Conservation (phyloP, 176 grass and related monocot genomes). For the Rhynchospora breviuscula region DNA sequence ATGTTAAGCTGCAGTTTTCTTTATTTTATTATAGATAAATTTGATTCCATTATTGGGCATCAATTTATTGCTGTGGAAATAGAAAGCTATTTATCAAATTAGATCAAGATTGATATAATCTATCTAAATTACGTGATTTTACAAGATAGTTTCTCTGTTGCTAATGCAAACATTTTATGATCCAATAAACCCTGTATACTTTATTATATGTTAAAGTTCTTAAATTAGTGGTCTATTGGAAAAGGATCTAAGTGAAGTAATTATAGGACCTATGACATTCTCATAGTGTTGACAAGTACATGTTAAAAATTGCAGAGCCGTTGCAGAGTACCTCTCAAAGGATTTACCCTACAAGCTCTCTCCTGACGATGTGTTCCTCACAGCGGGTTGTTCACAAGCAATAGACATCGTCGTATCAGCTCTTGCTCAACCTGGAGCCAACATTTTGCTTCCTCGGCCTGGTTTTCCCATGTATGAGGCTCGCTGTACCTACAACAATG, state of each 20-base stretch:
- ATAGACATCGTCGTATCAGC: slow-evolving; percentile 56
- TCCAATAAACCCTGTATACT: neutral
- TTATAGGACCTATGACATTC: neutral
- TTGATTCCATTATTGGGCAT: too few species aligned
- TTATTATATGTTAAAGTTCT: neutral
- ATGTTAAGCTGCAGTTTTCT: too few species aligned
- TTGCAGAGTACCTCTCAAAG: slow-evolving; percentile 60
- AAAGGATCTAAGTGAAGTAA: neutral
- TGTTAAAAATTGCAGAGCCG: slow-evolving; percentile 29
- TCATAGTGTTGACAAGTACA: neutral
- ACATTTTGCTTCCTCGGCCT: slow-evolving; percentile 68
- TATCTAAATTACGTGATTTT: too few species aligned
- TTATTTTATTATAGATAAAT: too few species aligned
- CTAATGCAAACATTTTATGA: neutral
- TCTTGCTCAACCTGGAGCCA: slow-evolving; percentile 46
- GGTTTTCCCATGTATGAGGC: slow-evolving; percentile 53
- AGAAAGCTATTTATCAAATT: too few species aligned
- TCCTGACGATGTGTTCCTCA: slow-evolving; percentile 59
- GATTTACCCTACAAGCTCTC: slow-evolving; percentile 66
- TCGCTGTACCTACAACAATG: slow-evolving; percentile 28
- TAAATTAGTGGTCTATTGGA: neutral
- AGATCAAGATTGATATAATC: too few species aligned
- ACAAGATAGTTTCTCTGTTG: neutral
- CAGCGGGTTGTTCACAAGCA: slow-evolving; percentile 58
- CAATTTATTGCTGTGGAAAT: too few species aligned